Evolutionary conservation across 1,139 yeast species (phyloP).

Genomic region (Geotrichum siamense): DNA sequence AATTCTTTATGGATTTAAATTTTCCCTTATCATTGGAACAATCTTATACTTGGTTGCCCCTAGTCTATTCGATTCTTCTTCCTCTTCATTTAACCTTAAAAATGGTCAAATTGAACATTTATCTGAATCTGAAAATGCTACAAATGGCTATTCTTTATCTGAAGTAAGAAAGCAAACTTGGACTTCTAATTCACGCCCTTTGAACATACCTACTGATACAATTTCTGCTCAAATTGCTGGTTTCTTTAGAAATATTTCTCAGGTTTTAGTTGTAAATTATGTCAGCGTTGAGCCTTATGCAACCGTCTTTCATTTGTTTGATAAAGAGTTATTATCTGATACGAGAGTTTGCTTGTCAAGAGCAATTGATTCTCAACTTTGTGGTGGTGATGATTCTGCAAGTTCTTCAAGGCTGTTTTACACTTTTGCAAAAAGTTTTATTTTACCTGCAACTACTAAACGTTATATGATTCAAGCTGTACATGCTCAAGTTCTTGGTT

Average conservation of each 20-base stretch:
- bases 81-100: background rate
- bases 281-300: conserved; percentile 23
- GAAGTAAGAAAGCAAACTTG: conserved; percentile 25
- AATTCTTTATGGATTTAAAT: conserved; percentile 23
- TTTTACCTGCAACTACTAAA: conserved; percentile 27
- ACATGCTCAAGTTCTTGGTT: conserved; percentile 26
- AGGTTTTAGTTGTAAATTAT: conserved; percentile 19
- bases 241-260: conserved; percentile 13
- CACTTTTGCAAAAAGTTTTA: conserved; percentile 29
- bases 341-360: conserved; percentile 22
- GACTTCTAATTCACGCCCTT: conserved; percentile 26
- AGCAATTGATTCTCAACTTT: conserved; percentile 36
- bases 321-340: conserved; percentile 9
- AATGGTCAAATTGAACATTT: conserved; percentile 4
- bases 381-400: conserved; percentile 33
- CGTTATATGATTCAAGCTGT: conserved; percentile 32
- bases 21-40: conserved; percentile 30
- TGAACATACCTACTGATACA: conserved; percentile 21
- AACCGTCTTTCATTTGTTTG: conserved; percentile 12
- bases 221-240: conserved; percentile 16
- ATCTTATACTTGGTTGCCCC: conserved; percentile 27
- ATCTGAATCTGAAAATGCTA: background rate
- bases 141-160: conserved; percentile 8
- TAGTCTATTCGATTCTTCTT: conserved; percentile 8
- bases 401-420: conserved; percentile 26